Conservation (phyloP, 768 basidiomycete species). For the Mycena venus region DNA sequence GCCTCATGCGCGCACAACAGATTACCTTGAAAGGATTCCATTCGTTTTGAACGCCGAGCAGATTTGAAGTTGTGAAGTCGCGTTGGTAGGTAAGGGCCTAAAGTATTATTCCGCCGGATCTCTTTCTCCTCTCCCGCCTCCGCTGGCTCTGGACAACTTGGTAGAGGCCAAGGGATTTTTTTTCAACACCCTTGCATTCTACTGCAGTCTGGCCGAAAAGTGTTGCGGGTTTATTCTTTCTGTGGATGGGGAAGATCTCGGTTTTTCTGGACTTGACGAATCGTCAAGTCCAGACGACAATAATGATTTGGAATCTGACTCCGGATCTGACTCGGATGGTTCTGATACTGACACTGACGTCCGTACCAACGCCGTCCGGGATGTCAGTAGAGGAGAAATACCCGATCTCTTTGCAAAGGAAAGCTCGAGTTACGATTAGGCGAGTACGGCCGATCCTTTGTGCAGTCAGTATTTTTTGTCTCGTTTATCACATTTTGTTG, state of each 20-base stretch:
- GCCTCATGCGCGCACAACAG: not conserved
- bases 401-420: conserved; percentile 4
- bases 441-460: conserved; percentile 5
- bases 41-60: not conserved
- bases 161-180: conserved; percentile 33
- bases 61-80: no score
- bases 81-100: conserved; percentile 6
- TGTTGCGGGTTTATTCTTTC: conserved; percentile 32
- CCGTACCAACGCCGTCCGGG: no score
- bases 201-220: conserved; percentile 30
- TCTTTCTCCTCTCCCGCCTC: not conserved
- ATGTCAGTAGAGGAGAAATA: no score
- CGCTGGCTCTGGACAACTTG: not conserved
- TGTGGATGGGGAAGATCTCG: not conserved
- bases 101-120: not conserved
- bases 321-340: not conserved
- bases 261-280: not conserved
- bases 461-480: not conserved
- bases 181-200: conserved; percentile 38
- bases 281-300: no score
- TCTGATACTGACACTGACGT: not conserved
- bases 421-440: not conserved
- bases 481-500: no score
- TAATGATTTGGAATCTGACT: not conserved
- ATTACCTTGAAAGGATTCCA: not conserved